Conservation (phyloP, 208 protist genomes). For the Balamuthia mandrillaris region DNA sequence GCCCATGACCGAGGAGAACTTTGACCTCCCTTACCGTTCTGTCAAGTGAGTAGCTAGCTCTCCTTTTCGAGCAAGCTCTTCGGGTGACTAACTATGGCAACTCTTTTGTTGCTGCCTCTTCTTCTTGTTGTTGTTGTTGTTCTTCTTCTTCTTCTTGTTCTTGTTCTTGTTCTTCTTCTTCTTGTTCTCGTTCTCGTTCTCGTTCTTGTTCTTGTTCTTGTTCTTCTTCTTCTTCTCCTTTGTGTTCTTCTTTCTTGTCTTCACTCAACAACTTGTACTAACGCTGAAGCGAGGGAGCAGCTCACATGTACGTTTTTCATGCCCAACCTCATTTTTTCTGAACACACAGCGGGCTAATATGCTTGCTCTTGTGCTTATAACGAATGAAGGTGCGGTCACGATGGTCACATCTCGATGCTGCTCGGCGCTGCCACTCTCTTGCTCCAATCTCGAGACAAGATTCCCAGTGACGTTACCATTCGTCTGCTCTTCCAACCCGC, state of each 20-base stretch:
- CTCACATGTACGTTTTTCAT: too few relatives aligned
- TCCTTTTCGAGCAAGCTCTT: too few relatives aligned
- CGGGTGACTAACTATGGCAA: too few relatives aligned
- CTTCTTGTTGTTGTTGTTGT: background rate
- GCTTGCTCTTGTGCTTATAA: too few relatives aligned
- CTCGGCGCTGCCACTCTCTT: slow-evolving; percentile 22
- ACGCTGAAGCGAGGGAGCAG: slow-evolving; percentile 38
- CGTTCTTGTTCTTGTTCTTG: background rate
- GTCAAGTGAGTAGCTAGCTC: background rate
- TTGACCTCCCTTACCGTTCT: slow-evolving; percentile 44
- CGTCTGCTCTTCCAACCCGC: slow-evolving; percentile 58
- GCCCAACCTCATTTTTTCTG: too few relatives aligned
- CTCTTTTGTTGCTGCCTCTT: too few relatives aligned
- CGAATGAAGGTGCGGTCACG: slow-evolving; percentile 63
- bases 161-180: background rate
- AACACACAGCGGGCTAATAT: too few relatives aligned
- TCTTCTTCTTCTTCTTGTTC: background rate
- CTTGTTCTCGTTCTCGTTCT: background rate
- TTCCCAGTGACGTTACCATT: slow-evolving; percentile 26
- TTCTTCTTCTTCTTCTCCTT: too few relatives aligned
- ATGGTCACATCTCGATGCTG: slow-evolving; percentile 56
- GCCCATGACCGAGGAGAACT: slow-evolving; percentile 51
- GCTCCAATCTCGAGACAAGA: background rate
- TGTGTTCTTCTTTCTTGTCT: too few relatives aligned
- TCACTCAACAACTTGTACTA: too few relatives aligned